These are phyloP conservation scores for Kuraishia capsulata DNA, from an alignment of 805 yeast species.

Conservation along the genomic window DNA sequence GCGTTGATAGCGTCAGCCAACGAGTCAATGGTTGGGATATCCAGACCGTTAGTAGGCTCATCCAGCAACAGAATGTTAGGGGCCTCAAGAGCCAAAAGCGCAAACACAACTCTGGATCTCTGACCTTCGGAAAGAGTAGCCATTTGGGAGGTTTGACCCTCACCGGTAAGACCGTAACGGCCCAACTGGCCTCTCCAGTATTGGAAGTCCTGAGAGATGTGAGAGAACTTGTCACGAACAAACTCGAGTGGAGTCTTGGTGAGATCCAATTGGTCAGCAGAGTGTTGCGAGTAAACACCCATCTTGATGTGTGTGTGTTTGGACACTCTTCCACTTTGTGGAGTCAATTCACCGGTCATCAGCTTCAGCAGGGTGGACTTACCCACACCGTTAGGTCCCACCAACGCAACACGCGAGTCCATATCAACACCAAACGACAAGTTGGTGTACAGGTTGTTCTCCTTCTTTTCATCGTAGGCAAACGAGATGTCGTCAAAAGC, in stretches of 20 bases:
- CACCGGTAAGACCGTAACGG: constrained; percentile 97
- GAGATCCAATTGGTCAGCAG: constrained; percentile 95
- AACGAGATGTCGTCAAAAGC: constrained; percentile 94
- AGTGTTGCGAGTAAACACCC: constrained; percentile 98
- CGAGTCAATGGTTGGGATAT: constrained; percentile 96
- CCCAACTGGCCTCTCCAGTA: constrained; percentile 98
- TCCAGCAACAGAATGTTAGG: constrained; percentile 93
- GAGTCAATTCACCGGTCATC: constrained; percentile 89
- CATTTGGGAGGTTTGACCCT: constrained; percentile 97
- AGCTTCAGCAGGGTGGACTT: constrained; percentile 91
- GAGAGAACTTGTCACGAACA: constrained; percentile 87
- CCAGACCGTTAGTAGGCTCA: constrained; percentile 99
- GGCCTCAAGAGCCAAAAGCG: constrained; percentile 86
- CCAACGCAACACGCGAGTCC: constrained; percentile 97
- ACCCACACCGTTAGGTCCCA: constrained; percentile 99
- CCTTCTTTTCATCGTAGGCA: constrained; percentile 75
- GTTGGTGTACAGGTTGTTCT: constrained; percentile 82
- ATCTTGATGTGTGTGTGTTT: constrained; percentile 96
- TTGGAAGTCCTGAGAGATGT: constrained; percentile 94
- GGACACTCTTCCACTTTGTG: constrained; percentile 92
- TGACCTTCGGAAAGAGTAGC: constrained; percentile 98
- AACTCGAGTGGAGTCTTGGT: constrained; percentile 94
- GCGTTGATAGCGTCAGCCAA: constrained; percentile 92
- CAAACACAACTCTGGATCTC: constrained; percentile 97
- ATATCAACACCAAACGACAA: constrained; percentile 97